Evolutionary conservation across 2,329 filamentous ascomycete genomes (phyloP).

Genomic region (Colletotrichum spinosum): DNA sequence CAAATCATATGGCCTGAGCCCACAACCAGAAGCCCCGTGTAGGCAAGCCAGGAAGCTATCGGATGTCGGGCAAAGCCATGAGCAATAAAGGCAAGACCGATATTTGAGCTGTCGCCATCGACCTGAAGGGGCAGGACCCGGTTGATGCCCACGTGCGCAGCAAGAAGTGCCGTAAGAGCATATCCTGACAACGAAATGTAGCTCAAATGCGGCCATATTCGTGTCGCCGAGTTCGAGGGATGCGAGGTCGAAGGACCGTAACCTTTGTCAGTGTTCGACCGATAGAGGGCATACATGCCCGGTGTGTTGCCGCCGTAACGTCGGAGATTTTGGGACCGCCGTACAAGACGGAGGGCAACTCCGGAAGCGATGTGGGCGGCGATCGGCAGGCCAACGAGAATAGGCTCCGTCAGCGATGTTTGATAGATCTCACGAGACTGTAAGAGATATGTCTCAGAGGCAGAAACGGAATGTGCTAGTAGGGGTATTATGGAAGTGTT

Average conservation of each 20-base stretch:
- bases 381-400: conserved; percentile 82
- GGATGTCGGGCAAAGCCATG: conserved; percentile 86
- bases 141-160: conserved; percentile 81
- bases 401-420: conserved; percentile 80
- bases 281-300: conserved; percentile 57
- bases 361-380: conserved; percentile 82
- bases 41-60: conserved; percentile 74
- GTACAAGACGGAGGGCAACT: conserved; percentile 79
- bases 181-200: conserved; percentile 81
- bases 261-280: conserved; percentile 46
- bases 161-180: conserved; percentile 71
- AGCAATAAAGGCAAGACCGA: conserved; percentile 84
- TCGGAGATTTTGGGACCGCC: conserved; percentile 76
- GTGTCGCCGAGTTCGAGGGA: conserved; percentile 32
- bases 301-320: conserved; percentile 80
- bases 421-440: conserved; percentile 95
- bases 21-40: conserved; percentile 73
- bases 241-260: conserved; percentile 46
- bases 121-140: conserved; percentile 79
- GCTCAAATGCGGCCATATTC: conserved; percentile 78
- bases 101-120: conserved; percentile 87
- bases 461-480: conserved; percentile 75
- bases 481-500: conserved; percentile 88
- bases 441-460: conserved; percentile 87
- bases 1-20: conserved; percentile 85